These are phyloP conservation scores for Lepidopterella palustris DNA, from an alignment of 495 filamentous ascomycete species.

Conservation along the genomic window DNA sequence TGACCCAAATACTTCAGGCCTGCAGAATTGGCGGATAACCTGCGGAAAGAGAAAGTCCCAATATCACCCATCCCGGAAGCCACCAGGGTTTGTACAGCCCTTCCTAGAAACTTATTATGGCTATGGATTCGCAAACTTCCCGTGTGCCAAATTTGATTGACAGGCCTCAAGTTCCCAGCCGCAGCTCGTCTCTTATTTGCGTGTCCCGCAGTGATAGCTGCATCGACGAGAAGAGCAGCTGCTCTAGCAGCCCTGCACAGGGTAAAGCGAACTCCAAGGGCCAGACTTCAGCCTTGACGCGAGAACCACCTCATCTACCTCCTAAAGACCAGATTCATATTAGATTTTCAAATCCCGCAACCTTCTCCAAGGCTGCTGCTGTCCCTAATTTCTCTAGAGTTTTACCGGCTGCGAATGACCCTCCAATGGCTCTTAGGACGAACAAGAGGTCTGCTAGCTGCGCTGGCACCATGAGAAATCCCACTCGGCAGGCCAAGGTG, in stretches of 20 bases:
- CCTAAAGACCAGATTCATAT: constrained; percentile 1
- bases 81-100: neutral
- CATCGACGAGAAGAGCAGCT: constrained; percentile 4
- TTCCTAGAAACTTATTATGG: constrained; percentile 8
- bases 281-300: constrained; percentile 13
- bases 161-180: constrained; percentile 18
- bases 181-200: constrained; percentile 9
- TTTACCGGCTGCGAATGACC: neutral
- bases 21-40: neutral
- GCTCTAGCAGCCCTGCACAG: neutral
- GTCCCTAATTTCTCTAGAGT: neutral
- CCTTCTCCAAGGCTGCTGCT: neutral
- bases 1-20: neutral
- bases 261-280: constrained; percentile 4
- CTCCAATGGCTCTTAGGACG: neutral
- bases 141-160: constrained; percentile 11
- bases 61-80: constrained; percentile 1
- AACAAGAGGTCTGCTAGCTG: constrained; percentile 9
- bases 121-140: constrained; percentile 4
- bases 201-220: neutral
- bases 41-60: neutral
- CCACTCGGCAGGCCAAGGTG: constrained; percentile 20
- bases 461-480: constrained; percentile 8
- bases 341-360: neutral
- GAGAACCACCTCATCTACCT: neutral